Evolutionary conservation across 1,139 yeast species (phyloP).

Genomic region (Kodamaea derodonti): DNA sequence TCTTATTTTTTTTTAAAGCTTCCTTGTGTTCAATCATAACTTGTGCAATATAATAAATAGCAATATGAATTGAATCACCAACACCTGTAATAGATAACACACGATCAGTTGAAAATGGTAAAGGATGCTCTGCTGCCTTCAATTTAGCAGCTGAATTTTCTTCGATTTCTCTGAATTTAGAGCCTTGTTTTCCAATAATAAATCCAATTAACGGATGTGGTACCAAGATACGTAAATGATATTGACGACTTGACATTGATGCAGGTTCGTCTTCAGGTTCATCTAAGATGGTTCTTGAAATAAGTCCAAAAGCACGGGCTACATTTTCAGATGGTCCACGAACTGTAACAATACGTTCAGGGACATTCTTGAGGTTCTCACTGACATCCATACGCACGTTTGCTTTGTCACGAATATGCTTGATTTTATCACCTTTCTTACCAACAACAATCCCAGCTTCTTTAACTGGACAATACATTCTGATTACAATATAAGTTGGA

Average conservation of each 20-base stretch:
- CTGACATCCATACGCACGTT: slow-evolving; percentile 71
- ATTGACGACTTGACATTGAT: slow-evolving; percentile 48
- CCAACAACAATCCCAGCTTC: slow-evolving; percentile 79
- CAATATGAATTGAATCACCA: slow-evolving; percentile 84
- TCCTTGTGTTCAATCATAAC: slow-evolving; percentile 61
- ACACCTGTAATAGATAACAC: slow-evolving; percentile 71
- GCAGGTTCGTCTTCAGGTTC: slow-evolving; percentile 70
- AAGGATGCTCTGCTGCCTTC: slow-evolving; percentile 69
- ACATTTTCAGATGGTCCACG: slow-evolving; percentile 78
- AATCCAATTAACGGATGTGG: slow-evolving; percentile 84
- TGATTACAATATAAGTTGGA: slow-evolving; percentile 58
- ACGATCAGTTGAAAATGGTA: slow-evolving; percentile 81
- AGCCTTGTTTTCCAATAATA: slow-evolving; percentile 77
- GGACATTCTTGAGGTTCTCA: slow-evolving; percentile 68
- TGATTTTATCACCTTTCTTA: slow-evolving; percentile 69
- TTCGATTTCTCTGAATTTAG: slow-evolving; percentile 76
- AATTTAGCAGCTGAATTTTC: slow-evolving; percentile 78
- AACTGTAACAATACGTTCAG: slow-evolving; percentile 74
- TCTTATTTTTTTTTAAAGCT: slow-evolving; percentile 41
- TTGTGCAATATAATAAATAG: slow-evolving; percentile 69
- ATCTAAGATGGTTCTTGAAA: slow-evolving; percentile 61
- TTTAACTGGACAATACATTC: slow-evolving; percentile 75
- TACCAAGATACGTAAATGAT: slow-evolving; percentile 58
- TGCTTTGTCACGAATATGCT: slow-evolving; percentile 62
- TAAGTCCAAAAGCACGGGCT: slow-evolving; percentile 77